Conservation (phyloP, 108 stramenopile genomes). For the Pinguiococcus pyrenoidosus region DNA sequence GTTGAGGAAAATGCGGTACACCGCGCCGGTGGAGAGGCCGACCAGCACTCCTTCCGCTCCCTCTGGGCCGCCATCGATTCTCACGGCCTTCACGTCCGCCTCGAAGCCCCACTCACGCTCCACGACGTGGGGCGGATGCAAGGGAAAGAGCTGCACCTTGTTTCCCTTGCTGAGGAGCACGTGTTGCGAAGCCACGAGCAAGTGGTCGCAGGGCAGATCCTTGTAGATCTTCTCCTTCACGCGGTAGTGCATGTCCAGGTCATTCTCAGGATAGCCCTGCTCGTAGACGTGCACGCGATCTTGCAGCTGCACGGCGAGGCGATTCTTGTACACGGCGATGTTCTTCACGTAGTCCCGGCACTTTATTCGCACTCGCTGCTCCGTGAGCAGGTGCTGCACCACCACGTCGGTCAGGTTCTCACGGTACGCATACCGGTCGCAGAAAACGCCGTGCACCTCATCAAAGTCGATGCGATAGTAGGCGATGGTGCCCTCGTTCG, state of each 20-base stretch:
- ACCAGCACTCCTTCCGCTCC: slow-evolving; percentile 42
- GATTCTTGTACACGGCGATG: slow-evolving; percentile 34
- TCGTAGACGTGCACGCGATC: slow-evolving; percentile 33
- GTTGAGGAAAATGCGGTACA: slow-evolving; percentile 37
- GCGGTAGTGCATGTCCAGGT: slow-evolving; percentile 25
- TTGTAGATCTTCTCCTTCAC: slow-evolving; percentile 27
- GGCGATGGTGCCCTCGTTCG: slow-evolving; percentile 27
- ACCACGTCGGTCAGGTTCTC: slow-evolving; percentile 53
- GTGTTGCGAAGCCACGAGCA: slow-evolving; percentile 35
- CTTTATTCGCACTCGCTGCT: slow-evolving; percentile 48
- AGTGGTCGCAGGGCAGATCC: slow-evolving; percentile 11
- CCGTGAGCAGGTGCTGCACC: slow-evolving; percentile 45
- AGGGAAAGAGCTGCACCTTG: slow-evolving; percentile 29
- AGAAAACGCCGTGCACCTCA: slow-evolving; percentile 33
- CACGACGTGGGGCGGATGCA: slow-evolving; percentile 11
- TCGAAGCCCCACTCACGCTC: slow-evolving; percentile 44
- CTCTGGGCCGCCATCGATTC: slow-evolving; percentile 37
- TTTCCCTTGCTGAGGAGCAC: slow-evolving; percentile 30
- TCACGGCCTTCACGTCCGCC: slow-evolving; percentile 22
- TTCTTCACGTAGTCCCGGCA: slow-evolving; percentile 44
- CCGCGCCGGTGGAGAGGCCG: slow-evolving; percentile 35
- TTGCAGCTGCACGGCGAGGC: slow-evolving; percentile 47
- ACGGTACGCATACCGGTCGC: slow-evolving; percentile 45
- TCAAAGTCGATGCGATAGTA: slow-evolving; percentile 26
- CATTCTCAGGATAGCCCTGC: background rate